These are phyloP conservation scores for Cladosporium phlei DNA, from an alignment of 2,329 filamentous ascomycete species.

Conservation along the genomic window DNA sequence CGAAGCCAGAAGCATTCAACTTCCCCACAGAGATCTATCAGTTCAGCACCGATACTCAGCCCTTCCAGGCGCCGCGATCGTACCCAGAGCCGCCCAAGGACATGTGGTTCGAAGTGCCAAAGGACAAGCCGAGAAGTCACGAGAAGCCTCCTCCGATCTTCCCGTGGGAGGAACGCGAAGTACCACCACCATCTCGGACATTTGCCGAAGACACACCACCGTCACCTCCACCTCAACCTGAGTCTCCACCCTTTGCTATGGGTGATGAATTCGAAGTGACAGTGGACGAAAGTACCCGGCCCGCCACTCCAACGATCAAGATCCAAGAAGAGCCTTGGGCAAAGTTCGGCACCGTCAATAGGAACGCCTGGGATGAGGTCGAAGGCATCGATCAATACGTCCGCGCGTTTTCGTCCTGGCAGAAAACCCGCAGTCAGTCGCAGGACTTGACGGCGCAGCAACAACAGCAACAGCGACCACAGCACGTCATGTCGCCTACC, in stretches of 20 bases:
- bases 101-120: slow-evolving; percentile 82
- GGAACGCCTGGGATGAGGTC: slow-evolving; percentile 89
- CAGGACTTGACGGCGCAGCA: slow-evolving; percentile 11
- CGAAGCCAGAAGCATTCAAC: slow-evolving; percentile 78
- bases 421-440: slow-evolving; percentile 50
- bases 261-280: slow-evolving; percentile 28
- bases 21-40: slow-evolving; percentile 74
- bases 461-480: background rate
- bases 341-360: slow-evolving; percentile 58
- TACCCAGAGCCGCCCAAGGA: slow-evolving; percentile 81
- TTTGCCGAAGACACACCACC: slow-evolving; percentile 54
- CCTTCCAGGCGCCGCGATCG: slow-evolving; percentile 70
- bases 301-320: slow-evolving; percentile 44
- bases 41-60: slow-evolving; percentile 71
- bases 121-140: slow-evolving; percentile 51
- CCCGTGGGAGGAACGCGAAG: slow-evolving; percentile 76
- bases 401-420: slow-evolving; percentile 60
- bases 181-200: slow-evolving; percentile 59
- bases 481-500: slow-evolving; percentile 21
- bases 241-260: slow-evolving; percentile 13
- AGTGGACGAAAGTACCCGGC: slow-evolving; percentile 19
- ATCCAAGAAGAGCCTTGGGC: slow-evolving; percentile 59
- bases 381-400: slow-evolving; percentile 87
- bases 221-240: slow-evolving; percentile 15
- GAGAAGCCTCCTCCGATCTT: slow-evolving; percentile 68